Base-by-base conservation (phyloP, 2,329 filamentous ascomycete genomes). In the Fusarium nodosum region DNA sequence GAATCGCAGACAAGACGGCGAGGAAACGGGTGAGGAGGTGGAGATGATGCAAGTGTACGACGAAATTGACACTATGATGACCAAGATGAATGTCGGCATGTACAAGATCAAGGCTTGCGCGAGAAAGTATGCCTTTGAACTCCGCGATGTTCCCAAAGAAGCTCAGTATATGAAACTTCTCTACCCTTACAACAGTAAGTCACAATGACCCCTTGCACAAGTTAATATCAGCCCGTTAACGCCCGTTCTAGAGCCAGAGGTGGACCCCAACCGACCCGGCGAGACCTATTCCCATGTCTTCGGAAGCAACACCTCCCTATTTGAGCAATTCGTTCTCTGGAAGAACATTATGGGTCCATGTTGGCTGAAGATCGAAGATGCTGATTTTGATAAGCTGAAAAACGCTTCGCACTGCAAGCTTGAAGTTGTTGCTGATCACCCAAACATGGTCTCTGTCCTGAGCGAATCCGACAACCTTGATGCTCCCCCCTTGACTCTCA, bases 341-440 rank as follows among this genome's bases (percentile, higher is more conserved):
- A 98, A 97, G 82, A 97, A 97, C 77, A 93, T 99, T 73, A 99
- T 97, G 95, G 96, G 96, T 2, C 96, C 96, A 31, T 98, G 96
- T 79, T 99, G 96, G 96, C 87, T 99, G 46, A 94, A 91, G 77
- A 96, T 99, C 57, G 87, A 94, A 70, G 91, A 92, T 71, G 92
- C 92, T 31, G 90, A 97, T 78, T 97, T 97, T 77, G 86, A 87
- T 20, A 85, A 91, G 8, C 86, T 98, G 71, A 95, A 93, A 79
- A 97, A 97, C 74, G 92, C 94, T 13, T 99, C 96, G 1, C 96
- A 97, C 87, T 97, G 96, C 85, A 98, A 97, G 80, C 88, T 99
- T 13, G 96, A 99, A 80, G 90, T 97, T 50, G 87, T 92, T 73
- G 91, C 94, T 47, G 86, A 88, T 36, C 91, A 94, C 66, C 95